Percentiles rank a stretch among this genome's conserved stretches.
phyloP scores from a whole-genome alignment of 2,329 filamentous ascomycete genomes.

The Alternaria dauci region DNA sequence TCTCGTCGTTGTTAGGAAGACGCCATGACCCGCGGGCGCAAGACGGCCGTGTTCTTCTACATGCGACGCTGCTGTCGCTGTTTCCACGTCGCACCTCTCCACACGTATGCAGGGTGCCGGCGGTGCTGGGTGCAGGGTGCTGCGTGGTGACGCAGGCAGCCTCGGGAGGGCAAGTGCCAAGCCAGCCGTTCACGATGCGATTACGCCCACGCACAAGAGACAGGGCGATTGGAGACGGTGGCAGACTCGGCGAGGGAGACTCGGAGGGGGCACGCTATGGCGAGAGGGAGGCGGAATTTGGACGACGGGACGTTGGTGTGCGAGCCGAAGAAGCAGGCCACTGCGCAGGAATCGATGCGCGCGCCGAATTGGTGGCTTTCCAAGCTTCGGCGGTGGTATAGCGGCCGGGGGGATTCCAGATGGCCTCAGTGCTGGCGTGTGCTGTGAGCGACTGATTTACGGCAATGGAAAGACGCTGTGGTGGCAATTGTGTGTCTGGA shows the following conservation, averaged over 20 bases:
- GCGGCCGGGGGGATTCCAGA: background rate
- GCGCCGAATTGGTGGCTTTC: constrained; percentile 18
- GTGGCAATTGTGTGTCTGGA: background rate
- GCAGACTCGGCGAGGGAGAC: constrained; percentile 10
- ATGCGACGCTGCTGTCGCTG: constrained; percentile 29
- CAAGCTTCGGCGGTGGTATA: background rate
- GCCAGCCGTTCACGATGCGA: constrained; percentile 22
- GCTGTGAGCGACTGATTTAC: background rate
- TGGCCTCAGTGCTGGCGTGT: background rate
- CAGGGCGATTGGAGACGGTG: constrained; percentile 6
- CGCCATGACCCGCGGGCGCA: constrained; percentile 35
- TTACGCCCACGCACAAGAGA: constrained; percentile 6
- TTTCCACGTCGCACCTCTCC: constrained; percentile 12
- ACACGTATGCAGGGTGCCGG: constrained; percentile 21
- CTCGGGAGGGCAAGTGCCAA: constrained; percentile 30
- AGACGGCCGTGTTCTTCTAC: constrained; percentile 12
- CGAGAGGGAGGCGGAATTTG: constrained; percentile 11
- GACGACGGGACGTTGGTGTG: constrained; percentile 25
- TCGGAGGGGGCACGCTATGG: constrained; percentile 19
- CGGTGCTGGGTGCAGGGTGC: constrained; percentile 17
- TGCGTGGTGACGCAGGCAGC: constrained; percentile 44
- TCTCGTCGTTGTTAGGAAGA: constrained; percentile 16
- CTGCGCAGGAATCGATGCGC: constrained; percentile 21
- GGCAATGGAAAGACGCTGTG: background rate
- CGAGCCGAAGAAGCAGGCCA: constrained; percentile 29